Conservation (phyloP, 2,329 filamentous ascomycete genomes). For the Didymella arachidicola region DNA sequence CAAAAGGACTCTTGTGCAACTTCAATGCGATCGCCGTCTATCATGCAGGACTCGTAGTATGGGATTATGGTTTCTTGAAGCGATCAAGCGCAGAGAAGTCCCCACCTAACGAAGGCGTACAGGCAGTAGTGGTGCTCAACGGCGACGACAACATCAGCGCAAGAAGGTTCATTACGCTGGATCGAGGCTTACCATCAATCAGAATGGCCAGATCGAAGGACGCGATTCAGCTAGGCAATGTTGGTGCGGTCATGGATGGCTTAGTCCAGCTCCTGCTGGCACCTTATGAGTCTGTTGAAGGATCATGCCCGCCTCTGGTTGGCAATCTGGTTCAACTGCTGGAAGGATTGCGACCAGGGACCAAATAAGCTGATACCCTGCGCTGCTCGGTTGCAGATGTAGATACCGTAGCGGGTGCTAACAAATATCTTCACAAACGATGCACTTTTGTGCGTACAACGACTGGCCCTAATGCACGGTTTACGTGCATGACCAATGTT, state of each 20-base stretch:
- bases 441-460: conserved; percentile 3
- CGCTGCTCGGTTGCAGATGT: conserved; percentile 15
- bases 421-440: background rate
- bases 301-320: conserved; percentile 64
- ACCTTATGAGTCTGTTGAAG: conserved; percentile 50
- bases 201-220: conserved; percentile 37
- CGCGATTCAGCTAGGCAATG: conserved; percentile 59
- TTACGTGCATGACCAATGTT: conserved; percentile 7
- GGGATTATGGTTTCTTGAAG: conserved; percentile 70
- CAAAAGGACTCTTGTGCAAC: conserved; percentile 64
- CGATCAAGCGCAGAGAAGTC: conserved; percentile 39
- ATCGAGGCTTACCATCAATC: conserved; percentile 63
- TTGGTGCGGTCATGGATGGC: conserved; percentile 66
- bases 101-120: conserved; percentile 38
- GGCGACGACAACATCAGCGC: conserved; percentile 61
- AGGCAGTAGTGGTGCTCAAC: conserved; percentile 59
- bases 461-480: background rate
- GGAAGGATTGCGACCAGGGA: conserved; percentile 65
- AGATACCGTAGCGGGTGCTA: background rate
- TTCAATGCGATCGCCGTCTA: conserved; percentile 75
- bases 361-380: conserved; percentile 32
- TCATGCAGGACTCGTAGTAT: conserved; percentile 72
- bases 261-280: conserved; percentile 66
- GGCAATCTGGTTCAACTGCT: conserved; percentile 72
- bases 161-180: conserved; percentile 65